phyloP scores from a whole-genome alignment of 495 filamentous ascomycete genomes.

The Collariella sp. region DNA sequence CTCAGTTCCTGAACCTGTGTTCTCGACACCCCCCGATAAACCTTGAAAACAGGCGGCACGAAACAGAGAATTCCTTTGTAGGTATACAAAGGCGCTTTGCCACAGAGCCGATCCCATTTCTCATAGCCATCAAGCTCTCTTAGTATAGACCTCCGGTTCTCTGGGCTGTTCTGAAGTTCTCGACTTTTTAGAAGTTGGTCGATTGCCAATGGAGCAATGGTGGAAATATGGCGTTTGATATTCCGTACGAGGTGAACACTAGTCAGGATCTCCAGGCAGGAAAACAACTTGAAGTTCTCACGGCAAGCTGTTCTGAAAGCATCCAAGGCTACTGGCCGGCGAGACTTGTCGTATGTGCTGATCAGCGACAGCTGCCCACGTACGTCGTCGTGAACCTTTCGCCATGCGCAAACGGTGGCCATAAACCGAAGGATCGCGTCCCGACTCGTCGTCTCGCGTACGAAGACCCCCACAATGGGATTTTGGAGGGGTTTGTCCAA shows the following conservation, averaged over 20 bases:
- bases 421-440: background rate
- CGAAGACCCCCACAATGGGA: background rate
- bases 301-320: background rate
- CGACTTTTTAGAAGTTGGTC: background rate
- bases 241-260: background rate
- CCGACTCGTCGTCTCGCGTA: background rate
- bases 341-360: background rate
- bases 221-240: background rate
- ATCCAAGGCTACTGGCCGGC: background rate
- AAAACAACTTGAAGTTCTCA: background rate
- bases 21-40: background rate
- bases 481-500: background rate
- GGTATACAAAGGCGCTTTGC: background rate
- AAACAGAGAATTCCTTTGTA: conserved; percentile 2
- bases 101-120: conserved; percentile 1
- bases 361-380: background rate
- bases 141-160: background rate
- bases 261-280: background rate
- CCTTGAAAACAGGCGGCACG: conserved; percentile 2
- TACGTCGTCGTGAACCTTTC: background rate
- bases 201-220: background rate
- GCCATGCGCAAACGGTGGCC: background rate
- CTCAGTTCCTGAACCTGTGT: background rate
- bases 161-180: background rate
- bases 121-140: background rate